Conservation (phyloP, 1,284 basidiomycete genomes). For the Volvariella surrecta region DNA sequence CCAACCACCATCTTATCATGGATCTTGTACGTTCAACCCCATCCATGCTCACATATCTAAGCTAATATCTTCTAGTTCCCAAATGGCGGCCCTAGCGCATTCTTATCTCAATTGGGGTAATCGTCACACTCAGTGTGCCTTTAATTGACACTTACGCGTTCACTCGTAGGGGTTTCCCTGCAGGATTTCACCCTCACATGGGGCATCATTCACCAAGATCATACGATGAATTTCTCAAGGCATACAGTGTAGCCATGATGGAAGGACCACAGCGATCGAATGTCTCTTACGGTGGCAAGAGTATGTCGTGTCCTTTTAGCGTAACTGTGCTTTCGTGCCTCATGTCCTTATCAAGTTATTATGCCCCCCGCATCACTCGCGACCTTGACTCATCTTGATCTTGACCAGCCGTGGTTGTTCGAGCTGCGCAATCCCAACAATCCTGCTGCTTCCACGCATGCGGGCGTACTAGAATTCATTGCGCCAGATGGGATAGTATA, state of each 20-base stretch:
- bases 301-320: slow-evolving; percentile 45
- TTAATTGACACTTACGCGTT: slow-evolving; percentile 5
- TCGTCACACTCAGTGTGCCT: slow-evolving; percentile 14
- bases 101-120: slow-evolving; percentile 61
- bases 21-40: slow-evolving; percentile 43
- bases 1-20: slow-evolving; percentile 29
- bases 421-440: slow-evolving; percentile 88
- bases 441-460: slow-evolving; percentile 84
- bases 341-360: slow-evolving; percentile 55
- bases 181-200: slow-evolving; percentile 34
- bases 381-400: slow-evolving; percentile 80
- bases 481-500: slow-evolving; percentile 95
- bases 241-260: slow-evolving; percentile 84
- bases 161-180: slow-evolving; percentile 41
- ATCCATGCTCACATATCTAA: slow-evolving; percentile 9
- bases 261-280: slow-evolving; percentile 77
- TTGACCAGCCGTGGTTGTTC: slow-evolving; percentile 95
- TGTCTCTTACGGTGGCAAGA: slow-evolving; percentile 94
- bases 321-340: slow-evolving; percentile 7
- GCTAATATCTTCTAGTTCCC: slow-evolving; percentile 32
- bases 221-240: slow-evolving; percentile 79
- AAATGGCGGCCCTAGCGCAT: slow-evolving; percentile 41
- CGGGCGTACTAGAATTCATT: slow-evolving; percentile 98
- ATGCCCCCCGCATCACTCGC: slow-evolving; percentile 96
- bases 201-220: slow-evolving; percentile 48